Conservation (phyloP, 805 yeast genomes). For the Yarrowia porcina region DNA sequence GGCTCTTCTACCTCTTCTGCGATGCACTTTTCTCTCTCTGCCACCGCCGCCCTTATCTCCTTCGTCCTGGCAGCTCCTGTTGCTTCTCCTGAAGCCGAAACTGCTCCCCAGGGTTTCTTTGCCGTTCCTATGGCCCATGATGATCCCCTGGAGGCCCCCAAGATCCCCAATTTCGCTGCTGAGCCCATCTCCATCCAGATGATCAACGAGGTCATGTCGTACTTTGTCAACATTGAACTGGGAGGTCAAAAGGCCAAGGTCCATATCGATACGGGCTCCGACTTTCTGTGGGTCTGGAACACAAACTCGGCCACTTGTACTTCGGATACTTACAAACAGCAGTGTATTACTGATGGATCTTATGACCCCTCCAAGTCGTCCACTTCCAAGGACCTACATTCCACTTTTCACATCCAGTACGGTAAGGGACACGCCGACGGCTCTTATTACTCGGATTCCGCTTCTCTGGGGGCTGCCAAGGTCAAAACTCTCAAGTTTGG, state of each 20-base stretch:
- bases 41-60: background rate
- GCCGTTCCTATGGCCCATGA: background rate
- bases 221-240: slow-evolving; percentile 37
- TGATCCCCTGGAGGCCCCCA: background rate
- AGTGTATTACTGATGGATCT: background rate
- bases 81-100: background rate
- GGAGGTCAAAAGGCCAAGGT: slow-evolving; percentile 40
- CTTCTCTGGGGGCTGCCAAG: background rate
- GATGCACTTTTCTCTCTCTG: background rate
- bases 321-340: background rate
- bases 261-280: background rate
- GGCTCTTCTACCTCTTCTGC: background rate
- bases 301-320: slow-evolving; percentile 42
- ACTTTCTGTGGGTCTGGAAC: slow-evolving; percentile 10
- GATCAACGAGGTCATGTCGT: slow-evolving; percentile 29
- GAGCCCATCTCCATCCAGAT: background rate
- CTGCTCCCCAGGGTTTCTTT: background rate
- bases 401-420: background rate
- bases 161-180: background rate
- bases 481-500: slow-evolving; percentile 1
- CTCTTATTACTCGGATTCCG: background rate
- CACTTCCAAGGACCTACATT: background rate
- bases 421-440: background rate
- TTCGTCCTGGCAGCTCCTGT: slow-evolving; percentile 19
- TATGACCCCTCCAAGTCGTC: background rate